Evolutionary conservation across 345 rosid species (phyloP).

Genomic region (Linum trigynum): DNA sequence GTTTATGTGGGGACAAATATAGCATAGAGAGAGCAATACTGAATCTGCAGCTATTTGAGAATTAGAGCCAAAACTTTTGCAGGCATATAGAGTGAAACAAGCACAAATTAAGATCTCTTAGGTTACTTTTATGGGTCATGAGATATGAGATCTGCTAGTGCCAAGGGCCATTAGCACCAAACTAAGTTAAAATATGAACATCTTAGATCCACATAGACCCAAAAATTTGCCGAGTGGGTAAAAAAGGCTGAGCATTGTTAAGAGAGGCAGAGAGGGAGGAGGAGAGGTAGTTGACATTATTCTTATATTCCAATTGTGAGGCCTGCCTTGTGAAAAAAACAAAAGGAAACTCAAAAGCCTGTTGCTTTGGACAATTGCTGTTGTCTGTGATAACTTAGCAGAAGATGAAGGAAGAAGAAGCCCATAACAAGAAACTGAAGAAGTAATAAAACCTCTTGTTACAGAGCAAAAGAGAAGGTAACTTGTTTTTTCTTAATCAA

Average conservation of each 20-base stretch:
- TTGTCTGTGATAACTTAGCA: background rate
- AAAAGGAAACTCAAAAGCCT: too few species aligned
- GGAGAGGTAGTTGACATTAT: background rate
- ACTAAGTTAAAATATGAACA: background rate
- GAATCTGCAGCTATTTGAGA: too few species aligned
- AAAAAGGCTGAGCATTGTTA: background rate
- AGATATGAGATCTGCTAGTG: too few species aligned
- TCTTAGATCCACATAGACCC: background rate
- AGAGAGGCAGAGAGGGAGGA: background rate
- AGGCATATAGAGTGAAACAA: too few species aligned
- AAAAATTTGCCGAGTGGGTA: background rate
- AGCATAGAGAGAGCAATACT: too few species aligned
- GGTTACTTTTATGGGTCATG: too few species aligned
- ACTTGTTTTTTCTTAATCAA: conserved; percentile 11
- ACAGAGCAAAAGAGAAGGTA: background rate
- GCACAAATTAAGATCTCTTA: too few species aligned
- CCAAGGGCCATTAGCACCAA: background rate
- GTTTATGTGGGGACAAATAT: too few species aligned
- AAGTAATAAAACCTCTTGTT: background rate
- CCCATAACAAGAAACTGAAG: background rate
- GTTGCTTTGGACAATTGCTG: too few species aligned
- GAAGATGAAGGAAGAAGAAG: background rate
- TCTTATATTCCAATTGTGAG: too few species aligned
- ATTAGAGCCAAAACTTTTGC: too few species aligned
- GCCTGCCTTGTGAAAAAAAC: too few species aligned